Percentiles rank a stretch among this genome's conserved stretches.
Evolutionary conservation across 2,329 filamentous ascomycete genomes (phyloP).

Genomic region (Colletotrichum phormii): DNA sequence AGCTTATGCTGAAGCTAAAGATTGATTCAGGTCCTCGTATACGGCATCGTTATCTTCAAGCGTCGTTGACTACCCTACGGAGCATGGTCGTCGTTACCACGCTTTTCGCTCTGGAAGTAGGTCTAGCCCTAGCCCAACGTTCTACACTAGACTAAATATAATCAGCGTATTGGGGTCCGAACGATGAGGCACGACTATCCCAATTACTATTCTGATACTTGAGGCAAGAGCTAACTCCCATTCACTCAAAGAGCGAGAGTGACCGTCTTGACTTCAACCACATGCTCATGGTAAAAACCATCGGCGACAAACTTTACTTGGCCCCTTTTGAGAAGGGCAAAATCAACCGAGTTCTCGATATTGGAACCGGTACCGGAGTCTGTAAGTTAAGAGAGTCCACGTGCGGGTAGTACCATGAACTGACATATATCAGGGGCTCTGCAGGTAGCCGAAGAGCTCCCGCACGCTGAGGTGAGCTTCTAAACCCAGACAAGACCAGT

Average conservation of each 20-base stretch:
- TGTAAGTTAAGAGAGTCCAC: constrained; percentile 47
- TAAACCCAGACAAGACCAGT: too few species aligned
- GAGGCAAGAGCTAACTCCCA: not conserved
- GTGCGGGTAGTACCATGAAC: too few species aligned
- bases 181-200: constrained; percentile 44
- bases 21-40: constrained; percentile 10
- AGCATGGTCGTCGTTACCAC: constrained; percentile 36
- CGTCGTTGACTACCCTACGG: constrained; percentile 24
- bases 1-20: not conserved
- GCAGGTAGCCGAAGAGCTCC: constrained; percentile 10
- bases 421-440: constrained; percentile 4
- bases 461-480: not conserved
- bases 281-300: constrained; percentile 4
- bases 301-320: constrained; percentile 7
- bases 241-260: constrained; percentile 7
- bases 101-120: constrained; percentile 30
- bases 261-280: constrained; percentile 30
- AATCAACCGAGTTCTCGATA: constrained; percentile 60
- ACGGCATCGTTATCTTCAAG: constrained; percentile 29
- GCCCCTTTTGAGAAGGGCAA: constrained; percentile 19
- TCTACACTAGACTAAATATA: not conserved
- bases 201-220: not conserved
- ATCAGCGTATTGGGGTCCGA: constrained; percentile 47
- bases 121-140: not conserved
- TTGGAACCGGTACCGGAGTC: constrained; percentile 72